Evolutionary conservation across 1,139 yeast genomes (phyloP).

Genomic region (Zygotorulaspora mrakii): DNA sequence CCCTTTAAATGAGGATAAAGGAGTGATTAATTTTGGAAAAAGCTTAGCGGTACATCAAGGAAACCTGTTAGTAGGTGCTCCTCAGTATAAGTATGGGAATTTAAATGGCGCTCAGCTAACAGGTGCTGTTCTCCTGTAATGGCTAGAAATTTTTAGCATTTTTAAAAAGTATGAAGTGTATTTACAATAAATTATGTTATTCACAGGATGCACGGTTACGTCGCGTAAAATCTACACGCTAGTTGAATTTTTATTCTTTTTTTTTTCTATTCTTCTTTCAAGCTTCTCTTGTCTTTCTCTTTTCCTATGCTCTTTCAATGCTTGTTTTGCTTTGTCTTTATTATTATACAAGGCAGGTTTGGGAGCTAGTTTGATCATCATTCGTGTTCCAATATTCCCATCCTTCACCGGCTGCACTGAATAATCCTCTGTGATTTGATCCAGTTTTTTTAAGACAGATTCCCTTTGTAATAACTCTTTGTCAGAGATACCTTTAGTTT

Average conservation of each 20-base stretch:
- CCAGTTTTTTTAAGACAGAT: constrained; percentile 36
- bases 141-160: constrained; percentile 3
- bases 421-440: constrained; percentile 35
- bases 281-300: constrained; percentile 31
- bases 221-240: too few species aligned
- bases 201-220: too few species aligned
- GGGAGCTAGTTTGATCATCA: constrained; percentile 33
- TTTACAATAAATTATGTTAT: constrained; percentile 2
- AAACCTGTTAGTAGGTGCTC: constrained; percentile 45
- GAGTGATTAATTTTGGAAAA: constrained; percentile 44
- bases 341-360: constrained; percentile 24
- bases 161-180: constrained; percentile 1
- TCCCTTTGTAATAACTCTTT: constrained; percentile 30
- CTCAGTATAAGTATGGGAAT: constrained; percentile 41
- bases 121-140: constrained; percentile 19
- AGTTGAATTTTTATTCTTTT: constrained; percentile 18
- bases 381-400: constrained; percentile 34
- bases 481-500: constrained; percentile 21
- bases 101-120: constrained; percentile 18
- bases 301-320: constrained; percentile 29
- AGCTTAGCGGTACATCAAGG: constrained; percentile 29
- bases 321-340: constrained; percentile 17
- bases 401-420: constrained; percentile 33
- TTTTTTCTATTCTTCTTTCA: constrained; percentile 25
- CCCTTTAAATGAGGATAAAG: constrained; percentile 19